phyloP scores from a whole-genome alignment of 257 asterid species.

The Solanum commersonii region DNA sequence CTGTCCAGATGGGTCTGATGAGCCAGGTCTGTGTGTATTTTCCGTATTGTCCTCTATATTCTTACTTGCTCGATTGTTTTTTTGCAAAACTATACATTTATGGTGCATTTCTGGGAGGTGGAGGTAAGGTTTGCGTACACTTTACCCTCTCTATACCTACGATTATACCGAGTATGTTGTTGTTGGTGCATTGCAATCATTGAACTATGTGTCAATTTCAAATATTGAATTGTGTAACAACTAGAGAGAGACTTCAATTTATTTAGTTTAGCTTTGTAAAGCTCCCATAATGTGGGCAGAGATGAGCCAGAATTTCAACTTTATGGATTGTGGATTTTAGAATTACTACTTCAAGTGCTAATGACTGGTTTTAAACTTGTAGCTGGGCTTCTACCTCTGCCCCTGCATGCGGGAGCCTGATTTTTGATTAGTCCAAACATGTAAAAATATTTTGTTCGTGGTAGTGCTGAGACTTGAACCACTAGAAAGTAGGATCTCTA shows the following conservation, averaged over 20 bases:
- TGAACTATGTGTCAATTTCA: background rate
- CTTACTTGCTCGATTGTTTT: background rate
- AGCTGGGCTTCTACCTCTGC: background rate
- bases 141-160: background rate
- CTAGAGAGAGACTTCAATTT: background rate
- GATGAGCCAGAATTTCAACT: background rate
- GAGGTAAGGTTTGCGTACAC: background rate
- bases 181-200: background rate
- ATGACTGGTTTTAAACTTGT: background rate
- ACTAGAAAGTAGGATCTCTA: background rate
- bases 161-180: background rate
- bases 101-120: background rate
- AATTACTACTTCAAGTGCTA: background rate
- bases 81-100: background rate
- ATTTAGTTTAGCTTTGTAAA: background rate
- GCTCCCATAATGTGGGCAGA: background rate
- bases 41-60: background rate
- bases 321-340: background rate
- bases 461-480: background rate
- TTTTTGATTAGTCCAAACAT: background rate
- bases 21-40: conserved; percentile 54
- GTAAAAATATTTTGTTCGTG: background rate
- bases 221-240: background rate
- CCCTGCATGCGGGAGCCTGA: background rate
- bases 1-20: conserved; percentile 93